Evolutionary conservation across 2,329 filamentous ascomycete genomes (phyloP).

Genomic region (Zymoseptoria pseudotritici): DNA sequence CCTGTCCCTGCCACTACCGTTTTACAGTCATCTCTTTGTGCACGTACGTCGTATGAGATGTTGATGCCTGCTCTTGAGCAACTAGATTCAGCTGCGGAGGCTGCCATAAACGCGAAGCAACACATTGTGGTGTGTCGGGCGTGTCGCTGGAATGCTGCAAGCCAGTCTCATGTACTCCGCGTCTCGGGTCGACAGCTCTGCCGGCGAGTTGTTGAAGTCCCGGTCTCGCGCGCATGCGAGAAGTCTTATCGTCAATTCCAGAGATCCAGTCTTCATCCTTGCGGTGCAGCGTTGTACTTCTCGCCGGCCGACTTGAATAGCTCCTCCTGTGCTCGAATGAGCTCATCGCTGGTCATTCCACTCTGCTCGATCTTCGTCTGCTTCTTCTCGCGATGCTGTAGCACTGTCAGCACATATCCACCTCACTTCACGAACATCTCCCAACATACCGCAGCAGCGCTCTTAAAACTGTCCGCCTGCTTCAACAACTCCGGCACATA

Average conservation of each 20-base stretch:
- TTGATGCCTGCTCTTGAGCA: no score
- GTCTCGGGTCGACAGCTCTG: background rate
- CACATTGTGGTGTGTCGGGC: no score
- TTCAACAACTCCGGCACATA: slow-evolving; percentile 84
- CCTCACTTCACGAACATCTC: background rate
- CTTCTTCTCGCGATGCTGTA: slow-evolving; percentile 86
- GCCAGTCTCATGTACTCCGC: no score
- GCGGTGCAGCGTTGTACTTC: slow-evolving; percentile 49
- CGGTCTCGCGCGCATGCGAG: background rate
- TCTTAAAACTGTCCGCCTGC: slow-evolving; percentile 85
- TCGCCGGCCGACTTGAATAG: slow-evolving; percentile 76
- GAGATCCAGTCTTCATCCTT: background rate
- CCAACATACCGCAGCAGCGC: slow-evolving; percentile 70
- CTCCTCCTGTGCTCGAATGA: slow-evolving; percentile 82
- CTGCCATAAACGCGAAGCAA: no score
- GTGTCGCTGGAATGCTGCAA: no score
- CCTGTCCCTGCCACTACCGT: background rate
- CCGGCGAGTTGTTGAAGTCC: background rate
- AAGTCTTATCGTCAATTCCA: background rate
- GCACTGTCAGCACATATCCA: slow-evolving; percentile 5
- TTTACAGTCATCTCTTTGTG: background rate
- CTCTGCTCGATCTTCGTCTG: slow-evolving; percentile 95
- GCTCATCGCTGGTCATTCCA: slow-evolving; percentile 82
- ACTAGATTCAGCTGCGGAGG: no score
- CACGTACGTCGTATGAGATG: no score